These are phyloP conservation scores for Gentiana straminea DNA, from an alignment of 257 asterid genomes.

Conservation along the genomic window DNA sequence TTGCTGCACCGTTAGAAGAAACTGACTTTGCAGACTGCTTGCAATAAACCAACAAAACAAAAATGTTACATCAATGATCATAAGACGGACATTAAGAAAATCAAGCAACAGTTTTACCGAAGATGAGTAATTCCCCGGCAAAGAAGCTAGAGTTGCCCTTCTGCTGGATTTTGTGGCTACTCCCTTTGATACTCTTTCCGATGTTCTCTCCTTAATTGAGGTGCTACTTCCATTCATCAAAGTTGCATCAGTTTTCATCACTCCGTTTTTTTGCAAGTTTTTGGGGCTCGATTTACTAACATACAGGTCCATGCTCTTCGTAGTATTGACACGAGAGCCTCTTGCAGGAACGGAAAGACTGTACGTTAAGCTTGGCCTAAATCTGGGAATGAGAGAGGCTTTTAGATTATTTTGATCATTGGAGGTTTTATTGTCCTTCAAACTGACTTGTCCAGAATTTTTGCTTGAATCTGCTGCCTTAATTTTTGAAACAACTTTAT, in stretches of 20 bases:
- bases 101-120: conserved; percentile 17
- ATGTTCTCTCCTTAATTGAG: conserved; percentile 13
- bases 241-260: conserved; percentile 24
- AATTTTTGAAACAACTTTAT: conserved; percentile 17
- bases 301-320: conserved; percentile 44
- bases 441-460: conserved; percentile 8
- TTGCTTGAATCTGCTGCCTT: conserved; percentile 16
- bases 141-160: conserved; percentile 30
- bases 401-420: conserved; percentile 29
- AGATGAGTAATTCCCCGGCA: conserved; percentile 29
- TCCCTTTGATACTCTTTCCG: conserved; percentile 7
- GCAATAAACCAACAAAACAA: conserved; percentile 2
- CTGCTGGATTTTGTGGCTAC: conserved; percentile 13
- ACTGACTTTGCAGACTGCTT: conserved; percentile 34
- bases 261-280: conserved; percentile 21
- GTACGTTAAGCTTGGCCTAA: conserved; percentile 36
- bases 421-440: conserved; percentile 25
- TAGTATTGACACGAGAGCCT: conserved; percentile 39
- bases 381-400: conserved; percentile 35
- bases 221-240: conserved; percentile 21
- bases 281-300: conserved; percentile 34
- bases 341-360: conserved; percentile 53
- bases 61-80: background rate
- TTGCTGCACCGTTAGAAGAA: conserved; percentile 23
- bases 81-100: background rate